Conservation (phyloP, 2,329 filamentous ascomycete genomes). For the Gnomoniopsis sp. region DNA sequence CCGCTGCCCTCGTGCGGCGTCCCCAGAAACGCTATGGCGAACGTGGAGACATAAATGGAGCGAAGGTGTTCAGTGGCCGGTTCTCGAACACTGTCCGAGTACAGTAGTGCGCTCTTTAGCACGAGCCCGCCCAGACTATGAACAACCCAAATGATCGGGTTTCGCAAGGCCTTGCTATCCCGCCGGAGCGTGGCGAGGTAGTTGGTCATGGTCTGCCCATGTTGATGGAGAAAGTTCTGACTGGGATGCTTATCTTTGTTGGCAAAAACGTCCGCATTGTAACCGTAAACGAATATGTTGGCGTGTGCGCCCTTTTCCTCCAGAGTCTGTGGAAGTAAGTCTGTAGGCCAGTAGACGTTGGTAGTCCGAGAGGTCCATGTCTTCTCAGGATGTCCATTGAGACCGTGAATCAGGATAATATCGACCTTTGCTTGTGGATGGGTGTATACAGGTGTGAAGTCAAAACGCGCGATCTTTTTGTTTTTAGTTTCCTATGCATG, state of each 20-base stretch:
- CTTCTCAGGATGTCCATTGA: slow-evolving; percentile 61
- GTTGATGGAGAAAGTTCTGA: slow-evolving; percentile 66
- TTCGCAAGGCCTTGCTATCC: slow-evolving; percentile 50
- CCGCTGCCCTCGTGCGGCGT: slow-evolving; percentile 72
- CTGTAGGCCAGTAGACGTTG: slow-evolving; percentile 65
- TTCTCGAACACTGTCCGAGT: slow-evolving; percentile 59
- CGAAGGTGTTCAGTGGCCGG: slow-evolving; percentile 61
- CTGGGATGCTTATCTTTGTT: slow-evolving; percentile 54
- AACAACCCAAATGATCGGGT: slow-evolving; percentile 73
- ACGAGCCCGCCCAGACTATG: slow-evolving; percentile 73
- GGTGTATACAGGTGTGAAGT: slow-evolving; percentile 56
- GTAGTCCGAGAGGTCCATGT: slow-evolving; percentile 57
- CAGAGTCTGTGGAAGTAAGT: slow-evolving; percentile 62
- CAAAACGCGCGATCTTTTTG: slow-evolving; percentile 51
- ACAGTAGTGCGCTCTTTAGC: slow-evolving; percentile 66
- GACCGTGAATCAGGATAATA: slow-evolving; percentile 69
- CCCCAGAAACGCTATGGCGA: slow-evolving; percentile 72
- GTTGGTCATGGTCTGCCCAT: slow-evolving; percentile 66
- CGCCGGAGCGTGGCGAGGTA: slow-evolving; percentile 61
- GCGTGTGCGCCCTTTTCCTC: slow-evolving; percentile 45
- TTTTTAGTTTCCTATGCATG: slow-evolving; percentile 42
- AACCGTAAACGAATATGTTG: slow-evolving; percentile 69
- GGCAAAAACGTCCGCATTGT: slow-evolving; percentile 63
- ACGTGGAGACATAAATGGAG: slow-evolving; percentile 71
- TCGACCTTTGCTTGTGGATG: slow-evolving; percentile 59